Evolutionary conservation across 176 grass and related monocot species (phyloP).

Genomic region (Puccinellia tenuiflora): DNA sequence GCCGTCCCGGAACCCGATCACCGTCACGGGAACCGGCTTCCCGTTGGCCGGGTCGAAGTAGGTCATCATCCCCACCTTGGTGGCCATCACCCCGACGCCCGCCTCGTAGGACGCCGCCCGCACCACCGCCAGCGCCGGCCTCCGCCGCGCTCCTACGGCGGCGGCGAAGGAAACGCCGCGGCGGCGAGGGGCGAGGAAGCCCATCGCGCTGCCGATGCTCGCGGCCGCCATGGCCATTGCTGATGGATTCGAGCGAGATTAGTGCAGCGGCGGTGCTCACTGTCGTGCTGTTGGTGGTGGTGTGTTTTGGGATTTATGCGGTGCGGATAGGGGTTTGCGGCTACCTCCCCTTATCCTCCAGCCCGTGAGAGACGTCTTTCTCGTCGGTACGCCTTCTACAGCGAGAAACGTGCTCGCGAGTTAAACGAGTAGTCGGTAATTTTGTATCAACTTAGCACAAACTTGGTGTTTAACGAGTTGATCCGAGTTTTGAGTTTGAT

Average conservation of each 20-base stretch:
- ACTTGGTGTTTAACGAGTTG: no score
- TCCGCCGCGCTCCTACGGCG: neutral
- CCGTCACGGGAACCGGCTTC: constrained; percentile 71
- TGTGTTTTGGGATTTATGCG: constrained; percentile 29
- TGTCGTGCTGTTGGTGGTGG: neutral
- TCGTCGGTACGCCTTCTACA: neutral
- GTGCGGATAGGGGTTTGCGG: constrained; percentile 18
- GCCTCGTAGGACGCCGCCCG: constrained; percentile 49
- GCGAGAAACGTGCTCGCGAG: neutral
- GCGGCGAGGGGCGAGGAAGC: neutral
- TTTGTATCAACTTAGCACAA: no score
- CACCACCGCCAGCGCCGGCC: constrained; percentile 7
- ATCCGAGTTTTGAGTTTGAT: no score
- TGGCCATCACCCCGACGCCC: constrained; percentile 80
- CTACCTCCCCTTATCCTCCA: constrained; percentile 26
- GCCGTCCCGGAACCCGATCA: constrained; percentile 79
- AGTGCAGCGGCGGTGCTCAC: neutral
- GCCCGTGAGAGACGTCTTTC: neutral
- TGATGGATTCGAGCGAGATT: constrained; percentile 12
- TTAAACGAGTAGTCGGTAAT: no score
- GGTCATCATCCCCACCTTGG: constrained; percentile 97
- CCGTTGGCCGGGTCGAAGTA: constrained; percentile 64
- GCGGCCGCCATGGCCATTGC: constrained; percentile 47
- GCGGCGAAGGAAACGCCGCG: neutral
- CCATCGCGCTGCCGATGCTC: constrained; percentile 31